Conservation (phyloP, 768 basidiomycete species). For the Rubroboletus pulcherrimus region DNA sequence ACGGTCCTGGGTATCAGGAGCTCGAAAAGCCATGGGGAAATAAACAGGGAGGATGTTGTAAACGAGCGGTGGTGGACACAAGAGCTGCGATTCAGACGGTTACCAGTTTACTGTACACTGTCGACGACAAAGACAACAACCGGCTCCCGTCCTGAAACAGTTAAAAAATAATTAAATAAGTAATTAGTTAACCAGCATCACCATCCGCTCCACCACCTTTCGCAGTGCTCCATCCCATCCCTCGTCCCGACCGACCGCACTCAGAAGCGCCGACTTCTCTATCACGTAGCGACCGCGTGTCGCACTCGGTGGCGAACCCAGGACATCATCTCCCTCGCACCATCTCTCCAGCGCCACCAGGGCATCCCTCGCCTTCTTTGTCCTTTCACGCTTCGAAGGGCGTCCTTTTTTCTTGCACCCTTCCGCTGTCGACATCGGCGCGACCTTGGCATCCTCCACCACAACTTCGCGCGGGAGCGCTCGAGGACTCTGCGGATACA, state of each 20-base stretch:
- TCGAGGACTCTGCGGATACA: slow-evolving; percentile 56
- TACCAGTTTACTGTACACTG: neutral
- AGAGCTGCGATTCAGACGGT: too few relatives aligned
- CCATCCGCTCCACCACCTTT: slow-evolving; percentile 50
- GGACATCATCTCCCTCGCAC: slow-evolving; percentile 29
- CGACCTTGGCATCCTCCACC: slow-evolving; percentile 33
- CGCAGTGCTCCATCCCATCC: slow-evolving; percentile 31
- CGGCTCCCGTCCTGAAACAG: neutral
- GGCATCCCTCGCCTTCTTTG: slow-evolving; percentile 49
- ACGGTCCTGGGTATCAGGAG: slow-evolving; percentile 39
- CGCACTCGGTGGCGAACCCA: slow-evolving; percentile 24
- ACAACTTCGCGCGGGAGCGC: slow-evolving; percentile 67
- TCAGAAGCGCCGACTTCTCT: slow-evolving; percentile 41
- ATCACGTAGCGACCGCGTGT: slow-evolving; percentile 41
- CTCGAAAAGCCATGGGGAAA: slow-evolving; percentile 21
- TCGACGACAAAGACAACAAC: slow-evolving; percentile 4
- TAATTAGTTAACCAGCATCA: slow-evolving; percentile 23
- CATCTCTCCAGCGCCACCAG: slow-evolving; percentile 47
- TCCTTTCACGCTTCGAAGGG: slow-evolving; percentile 58
- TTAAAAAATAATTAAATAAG: neutral
- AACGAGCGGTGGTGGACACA: slow-evolving; percentile 16
- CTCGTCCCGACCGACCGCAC: slow-evolving; percentile 30
- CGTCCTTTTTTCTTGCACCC: slow-evolving; percentile 56
- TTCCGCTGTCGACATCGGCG: neutral
- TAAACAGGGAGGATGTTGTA: slow-evolving; percentile 1